Base-by-base conservation (phyloP, 2,329 filamentous ascomycete genomes). In the Penicillium paneum region DNA sequence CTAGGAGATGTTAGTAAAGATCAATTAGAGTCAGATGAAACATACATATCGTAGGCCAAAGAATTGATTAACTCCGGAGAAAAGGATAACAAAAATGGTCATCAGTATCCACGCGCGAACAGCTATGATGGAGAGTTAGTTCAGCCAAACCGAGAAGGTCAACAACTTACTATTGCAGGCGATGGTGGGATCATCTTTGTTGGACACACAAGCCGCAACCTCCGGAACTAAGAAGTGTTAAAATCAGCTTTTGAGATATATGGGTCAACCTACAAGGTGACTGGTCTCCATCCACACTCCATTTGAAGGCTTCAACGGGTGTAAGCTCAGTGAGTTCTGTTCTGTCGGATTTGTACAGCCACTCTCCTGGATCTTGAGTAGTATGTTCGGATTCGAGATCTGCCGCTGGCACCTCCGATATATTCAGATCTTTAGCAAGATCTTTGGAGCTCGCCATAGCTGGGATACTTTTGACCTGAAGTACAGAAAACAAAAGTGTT, bases 241-340 rank as follows among this genome's bases (percentile, higher is more conserved):
- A 19, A 52, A 31, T n/a, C n/a, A 2, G n/a, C 13, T 15, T 3
- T 19, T 31, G 4, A 11, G 8, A 26, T 13, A 19, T 4, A 21
- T 47, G 6, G 39, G 21, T 35, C 15, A 11, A 54, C 68, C 48
- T 54, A 73, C 71, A 73, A 21, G 71, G 71, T 17, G 71, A 73
- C 56, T 73, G 67, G 34, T 73, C 71, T 13, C 71, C 71, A 24
- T 72, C 67, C 12, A 73, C 71, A 52, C 67, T 70, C 70, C 70
- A 73, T 39, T 67, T 67, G 49, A 73, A 72, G 7, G 71, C 71
- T 52, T 73, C 71, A 1, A 63, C 64, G 2, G 71, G 69, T 1
- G 68, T 70, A 2, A 73, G 55, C 55, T 73, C 71, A 3, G 58
- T 63, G 17, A 62, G 58, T 29, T 73, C 70, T 28, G 54, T 28